These are phyloP conservation scores for Trichoderma atrobrunneum DNA, from an alignment of 2,329 filamentous ascomycete species.

Conservation along the genomic window DNA sequence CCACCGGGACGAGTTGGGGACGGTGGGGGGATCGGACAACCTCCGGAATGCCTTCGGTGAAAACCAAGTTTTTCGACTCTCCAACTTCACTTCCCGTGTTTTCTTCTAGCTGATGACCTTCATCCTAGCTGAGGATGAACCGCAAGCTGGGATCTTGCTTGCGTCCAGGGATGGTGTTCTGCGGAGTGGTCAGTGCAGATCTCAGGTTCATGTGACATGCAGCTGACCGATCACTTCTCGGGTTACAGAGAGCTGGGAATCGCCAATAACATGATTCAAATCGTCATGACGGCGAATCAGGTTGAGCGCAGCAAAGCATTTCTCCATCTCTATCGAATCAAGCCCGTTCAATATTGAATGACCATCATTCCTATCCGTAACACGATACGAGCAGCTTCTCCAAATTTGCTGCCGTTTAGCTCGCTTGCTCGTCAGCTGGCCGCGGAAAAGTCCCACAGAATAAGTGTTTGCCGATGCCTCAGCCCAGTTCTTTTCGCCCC, in stretches of 20 bases:
- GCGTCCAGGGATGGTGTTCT: background rate
- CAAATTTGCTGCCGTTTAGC: background rate
- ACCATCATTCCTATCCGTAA: background rate
- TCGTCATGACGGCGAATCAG: background rate
- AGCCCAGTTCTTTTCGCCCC: background rate
- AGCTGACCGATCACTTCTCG: background rate
- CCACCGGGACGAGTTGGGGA: background rate
- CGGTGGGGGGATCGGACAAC: conserved; percentile 12
- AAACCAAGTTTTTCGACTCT: background rate
- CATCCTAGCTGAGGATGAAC: background rate
- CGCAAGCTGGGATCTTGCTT: background rate
- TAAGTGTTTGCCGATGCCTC: background rate
- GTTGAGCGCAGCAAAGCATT: background rate
- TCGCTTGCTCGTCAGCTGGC: background rate
- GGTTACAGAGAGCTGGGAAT: background rate
- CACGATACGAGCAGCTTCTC: background rate
- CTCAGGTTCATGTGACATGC: background rate
- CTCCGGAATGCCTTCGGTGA: background rate
- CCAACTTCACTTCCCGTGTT: background rate
- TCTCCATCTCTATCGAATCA: background rate
- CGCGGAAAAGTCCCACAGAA: background rate
- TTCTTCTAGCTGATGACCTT: conserved; percentile 9
- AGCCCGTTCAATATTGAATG: background rate
- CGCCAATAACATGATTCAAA: background rate
- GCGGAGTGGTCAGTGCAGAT: background rate